Evolutionary conservation across 108 stramenopile genomes (phyloP), one percentile per base, ranked within the genome.

Genomic region (Epipyxis sp.): DNA sequence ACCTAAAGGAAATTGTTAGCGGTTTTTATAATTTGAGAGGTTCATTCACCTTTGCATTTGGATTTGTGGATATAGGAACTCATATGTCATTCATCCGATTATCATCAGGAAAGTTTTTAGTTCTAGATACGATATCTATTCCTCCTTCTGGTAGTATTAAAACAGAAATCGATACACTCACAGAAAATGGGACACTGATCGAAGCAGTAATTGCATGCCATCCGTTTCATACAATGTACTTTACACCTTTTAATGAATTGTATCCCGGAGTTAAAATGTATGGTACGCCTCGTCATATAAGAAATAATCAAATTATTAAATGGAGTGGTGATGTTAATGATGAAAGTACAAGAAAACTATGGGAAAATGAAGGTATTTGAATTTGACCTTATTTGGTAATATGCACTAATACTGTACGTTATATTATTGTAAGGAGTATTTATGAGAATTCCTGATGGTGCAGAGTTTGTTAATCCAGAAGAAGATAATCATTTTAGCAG

Each of bases 181-280:
- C 61, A 6, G 6, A 65, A 16, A 65, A 65, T 37, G 61, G 61
- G 10, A 3, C 3, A 29, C 34, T 65, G 35, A 65, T 65, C 34
- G 61, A 65, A 37, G 61, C 61, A 37, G 61, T 65, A 29, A 3
- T 65, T 65, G 61, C 61, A 35, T 32, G 30, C 34, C 61, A 65
- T 65, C 61, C 61, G 20, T 65, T 65, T 32, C 61, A 65, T 37
- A 65, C 61, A 3, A 29, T 65, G 30, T 65, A 35, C 35, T 65
- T 65, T 32, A 3, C 27, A 6, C 25, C 61, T 32, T 65, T 65
- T 32, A 16, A 65, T 37, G 6, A 25, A 6, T 32, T 65, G 30
- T 65, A 65, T 37, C 61, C 61, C 34, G 34, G 34, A 32, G 25
- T 32, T 32, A 16, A 10, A 25, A 32, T 13, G 6, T 65, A 65